phyloP scores from a whole-genome alignment of 2,329 filamentous ascomycete genomes.

The Neofusicoccum parvum region DNA sequence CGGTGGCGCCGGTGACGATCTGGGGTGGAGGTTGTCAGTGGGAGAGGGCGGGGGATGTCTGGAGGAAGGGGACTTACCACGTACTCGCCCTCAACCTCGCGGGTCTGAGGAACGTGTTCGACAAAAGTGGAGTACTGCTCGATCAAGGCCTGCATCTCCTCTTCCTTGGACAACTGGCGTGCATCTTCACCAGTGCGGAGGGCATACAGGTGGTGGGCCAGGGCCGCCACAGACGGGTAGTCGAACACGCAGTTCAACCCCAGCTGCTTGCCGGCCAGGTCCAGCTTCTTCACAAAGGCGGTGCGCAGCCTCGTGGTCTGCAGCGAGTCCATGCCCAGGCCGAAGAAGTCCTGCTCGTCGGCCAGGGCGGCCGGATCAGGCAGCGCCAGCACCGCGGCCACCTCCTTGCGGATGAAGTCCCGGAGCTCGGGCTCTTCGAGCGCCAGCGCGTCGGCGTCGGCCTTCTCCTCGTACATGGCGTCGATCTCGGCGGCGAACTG shows the following conservation, averaged over 20 bases:
- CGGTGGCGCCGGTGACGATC: conserved; percentile 64
- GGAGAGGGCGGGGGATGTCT: not conserved
- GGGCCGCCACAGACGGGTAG: conserved; percentile 50
- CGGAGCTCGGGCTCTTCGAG: conserved; percentile 37
- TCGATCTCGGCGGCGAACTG: conserved; percentile 53
- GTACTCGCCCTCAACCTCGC: conserved; percentile 22
- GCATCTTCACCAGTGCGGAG: conserved; percentile 43
- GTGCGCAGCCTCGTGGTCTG: conserved; percentile 60
- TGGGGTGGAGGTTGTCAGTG: conserved; percentile 30
- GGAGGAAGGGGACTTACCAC: conserved; percentile 19
- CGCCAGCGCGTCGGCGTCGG: conserved; percentile 26
- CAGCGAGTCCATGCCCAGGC: conserved; percentile 60
- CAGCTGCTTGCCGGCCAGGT: conserved; percentile 50
- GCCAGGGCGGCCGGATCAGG: conserved; percentile 25
- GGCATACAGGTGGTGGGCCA: conserved; percentile 50
- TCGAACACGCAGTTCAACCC: conserved; percentile 64
- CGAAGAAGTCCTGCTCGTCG: conserved; percentile 56
- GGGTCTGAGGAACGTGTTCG: conserved; percentile 26
- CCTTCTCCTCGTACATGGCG: conserved; percentile 41
- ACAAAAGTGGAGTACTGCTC: conserved; percentile 46
- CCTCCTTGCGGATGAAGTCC: conserved; percentile 28
- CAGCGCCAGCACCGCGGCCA: conserved; percentile 27
- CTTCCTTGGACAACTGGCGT: conserved; percentile 39
- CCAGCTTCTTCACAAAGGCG: conserved; percentile 54
- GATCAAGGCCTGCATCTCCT: conserved; percentile 52